Conservation (phyloP, 169 alveolate species). For the Sarcocystis neurona region DNA sequence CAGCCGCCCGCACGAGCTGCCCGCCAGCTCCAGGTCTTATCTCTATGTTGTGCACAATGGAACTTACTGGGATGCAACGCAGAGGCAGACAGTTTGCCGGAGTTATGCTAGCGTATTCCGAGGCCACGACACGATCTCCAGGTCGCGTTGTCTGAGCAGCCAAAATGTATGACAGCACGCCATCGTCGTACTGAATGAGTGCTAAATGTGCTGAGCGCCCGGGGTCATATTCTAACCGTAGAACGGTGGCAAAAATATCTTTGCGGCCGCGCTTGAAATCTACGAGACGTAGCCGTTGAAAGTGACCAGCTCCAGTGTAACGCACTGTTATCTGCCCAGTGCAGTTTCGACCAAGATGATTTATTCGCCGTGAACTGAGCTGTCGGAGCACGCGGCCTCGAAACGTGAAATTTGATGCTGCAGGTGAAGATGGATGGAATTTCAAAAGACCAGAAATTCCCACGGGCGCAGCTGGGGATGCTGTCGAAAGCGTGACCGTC, state of each 20-base stretch:
- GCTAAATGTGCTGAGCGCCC: slow-evolving; percentile 43
- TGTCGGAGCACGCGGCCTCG: slow-evolving; percentile 81
- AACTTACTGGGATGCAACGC: slow-evolving; percentile 80
- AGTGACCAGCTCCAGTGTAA: slow-evolving; percentile 89
- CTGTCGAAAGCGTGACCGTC: slow-evolving; percentile 8
- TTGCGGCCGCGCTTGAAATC: slow-evolving; percentile 88
- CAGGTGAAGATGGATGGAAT: slow-evolving; percentile 20
- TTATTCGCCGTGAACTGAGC: slow-evolving; percentile 77
- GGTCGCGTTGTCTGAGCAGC: slow-evolving; percentile 85
- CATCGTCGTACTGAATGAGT: slow-evolving; percentile 86
- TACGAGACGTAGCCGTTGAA: slow-evolving; percentile 83
- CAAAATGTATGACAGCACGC: slow-evolving; percentile 86
- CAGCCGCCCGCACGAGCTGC: slow-evolving; percentile 85
- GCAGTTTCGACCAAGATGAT: slow-evolving; percentile 82
- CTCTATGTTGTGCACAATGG: slow-evolving; percentile 87
- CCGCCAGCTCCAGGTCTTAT: slow-evolving; percentile 90
- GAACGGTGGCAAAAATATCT: slow-evolving; percentile 85
- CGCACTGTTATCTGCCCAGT: slow-evolving; percentile 68
- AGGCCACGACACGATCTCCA: slow-evolving; percentile 84
- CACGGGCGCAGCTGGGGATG: slow-evolving; percentile 13
- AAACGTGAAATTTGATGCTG: neutral
- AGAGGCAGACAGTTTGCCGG: slow-evolving; percentile 89
- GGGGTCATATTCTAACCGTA: slow-evolving; percentile 62
- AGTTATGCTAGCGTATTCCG: slow-evolving; percentile 82
- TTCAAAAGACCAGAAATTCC: neutral